These are phyloP conservation scores for Inga oerstediana DNA, from an alignment of 306 rosid genomes.

Conservation along the genomic window DNA sequence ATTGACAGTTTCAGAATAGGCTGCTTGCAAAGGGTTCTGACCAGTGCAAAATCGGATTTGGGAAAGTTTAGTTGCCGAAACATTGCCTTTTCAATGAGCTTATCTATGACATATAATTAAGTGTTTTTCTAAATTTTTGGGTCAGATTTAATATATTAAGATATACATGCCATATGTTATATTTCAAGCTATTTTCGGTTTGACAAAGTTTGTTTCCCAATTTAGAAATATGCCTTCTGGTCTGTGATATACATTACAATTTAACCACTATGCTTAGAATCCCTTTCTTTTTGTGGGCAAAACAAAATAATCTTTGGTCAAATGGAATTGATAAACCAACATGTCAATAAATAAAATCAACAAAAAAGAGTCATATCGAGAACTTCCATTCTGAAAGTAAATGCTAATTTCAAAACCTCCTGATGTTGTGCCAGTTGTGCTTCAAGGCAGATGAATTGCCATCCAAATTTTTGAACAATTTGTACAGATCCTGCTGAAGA, in stretches of 20 bases:
- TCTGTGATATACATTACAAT: background rate
- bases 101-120: background rate
- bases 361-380: background rate
- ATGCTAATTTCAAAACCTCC: conserved; percentile 5
- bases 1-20: background rate
- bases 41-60: background rate
- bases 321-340: conserved; percentile 6
- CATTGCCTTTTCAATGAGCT: background rate
- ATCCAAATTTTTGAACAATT: conserved; percentile 4
- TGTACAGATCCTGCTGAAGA: conserved; percentile 30
- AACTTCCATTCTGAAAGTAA: background rate
- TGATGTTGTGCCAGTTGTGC: conserved; percentile 5
- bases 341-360: conserved; percentile 1
- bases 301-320: background rate
- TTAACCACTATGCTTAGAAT: background rate
- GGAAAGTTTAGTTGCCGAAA: background rate
- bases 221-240: background rate
- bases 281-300: conserved; percentile 11
- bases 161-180: background rate
- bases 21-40: background rate
- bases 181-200: background rate
- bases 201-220: background rate
- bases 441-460: conserved; percentile 21
- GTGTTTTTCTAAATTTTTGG: background rate
- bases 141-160: background rate